phyloP scores from a whole-genome alignment of 73 alveolate genomes.

The Paramecium tetraurelia region DNA sequence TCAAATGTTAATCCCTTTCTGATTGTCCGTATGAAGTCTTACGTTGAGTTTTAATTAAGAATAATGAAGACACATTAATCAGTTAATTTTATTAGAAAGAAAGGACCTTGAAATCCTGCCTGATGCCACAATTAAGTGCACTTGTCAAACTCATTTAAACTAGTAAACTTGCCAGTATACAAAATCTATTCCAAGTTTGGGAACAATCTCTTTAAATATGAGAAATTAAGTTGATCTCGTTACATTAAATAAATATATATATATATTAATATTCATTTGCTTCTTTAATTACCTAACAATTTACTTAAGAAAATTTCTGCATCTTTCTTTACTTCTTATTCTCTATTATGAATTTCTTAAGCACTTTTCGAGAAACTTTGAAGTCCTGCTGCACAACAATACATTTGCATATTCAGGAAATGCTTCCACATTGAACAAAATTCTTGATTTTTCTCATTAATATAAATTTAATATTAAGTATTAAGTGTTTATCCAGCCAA shows the following conservation, averaged over 20 bases:
- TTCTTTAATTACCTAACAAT: neutral
- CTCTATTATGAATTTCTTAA: neutral
- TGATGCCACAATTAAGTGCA: constrained; percentile 34
- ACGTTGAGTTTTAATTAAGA: neutral
- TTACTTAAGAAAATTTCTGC: neutral
- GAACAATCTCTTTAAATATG: constrained; percentile 1
- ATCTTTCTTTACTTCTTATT: neutral
- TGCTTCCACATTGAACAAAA: neutral
- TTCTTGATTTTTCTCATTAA: neutral
- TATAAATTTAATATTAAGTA: constrained; percentile 1
- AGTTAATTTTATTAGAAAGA: neutral
- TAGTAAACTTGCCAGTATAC: neutral
- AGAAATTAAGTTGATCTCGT: constrained; percentile 3
- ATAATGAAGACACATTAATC: neutral
- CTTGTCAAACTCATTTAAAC: constrained; percentile 1
- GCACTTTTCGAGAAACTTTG: neutral
- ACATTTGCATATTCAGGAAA: neutral
- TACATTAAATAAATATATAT: neutral
- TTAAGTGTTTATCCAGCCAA: neutral
- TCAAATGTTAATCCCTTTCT: neutral
- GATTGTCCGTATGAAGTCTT: neutral
- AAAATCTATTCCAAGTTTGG: neutral
- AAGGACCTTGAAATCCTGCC: constrained; percentile 38
- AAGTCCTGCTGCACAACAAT: neutral
- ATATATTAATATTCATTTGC: neutral